Evolutionary conservation across 768 basidiomycete genomes (phyloP), one percentile per base, ranked within the genome.

Genomic region (Leccinum longicurvipes): DNA sequence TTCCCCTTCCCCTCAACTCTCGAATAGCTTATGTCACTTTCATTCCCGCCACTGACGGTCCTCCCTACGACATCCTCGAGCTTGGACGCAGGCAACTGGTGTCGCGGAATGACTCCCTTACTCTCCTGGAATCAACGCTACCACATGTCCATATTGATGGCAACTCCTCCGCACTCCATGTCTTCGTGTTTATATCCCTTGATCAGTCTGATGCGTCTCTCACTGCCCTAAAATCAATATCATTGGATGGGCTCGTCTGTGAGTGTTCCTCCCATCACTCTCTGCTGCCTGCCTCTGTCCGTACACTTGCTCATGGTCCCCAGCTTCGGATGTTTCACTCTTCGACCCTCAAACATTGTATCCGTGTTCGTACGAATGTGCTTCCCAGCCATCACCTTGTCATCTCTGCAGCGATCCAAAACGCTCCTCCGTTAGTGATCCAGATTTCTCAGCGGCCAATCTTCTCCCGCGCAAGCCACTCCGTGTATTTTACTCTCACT

Each of bases 241-340:
- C 71, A 27, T 72, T 86, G 36, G 79, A 82, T 50, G 79, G 76
- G 3, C 72, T 89, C 50, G 67, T 67, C 51, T 69, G 86, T 87
- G 66, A 71, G 83, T 76, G 31, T 48, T 41, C 52, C 5, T 19
- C 12, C 9, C 17, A 29, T 39, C 31, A n/a, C 15, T n/a, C 15
- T 14, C 14, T 21, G 15, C 7, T 32, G 21, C 36, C 34, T 39
- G 8, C 31, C 6, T 50, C 48, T 49, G 51, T 62, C 58, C 32
- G 21, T 52, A 34, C 56, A 32, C 21, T 51, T 23, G 42, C 63
- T 62, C 34, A 69, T 54, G 42, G 47, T 23, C 25, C 28, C 54
- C 57, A 86, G 84, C 68, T 10, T 66, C 71, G 17, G 77, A 80
- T 57, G 58, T 69, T 31, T 72, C 73, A 2, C 68, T 74, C 7